phyloP scores from a whole-genome alignment of 75 land plant genomes.

The Picea glauca region DNA sequence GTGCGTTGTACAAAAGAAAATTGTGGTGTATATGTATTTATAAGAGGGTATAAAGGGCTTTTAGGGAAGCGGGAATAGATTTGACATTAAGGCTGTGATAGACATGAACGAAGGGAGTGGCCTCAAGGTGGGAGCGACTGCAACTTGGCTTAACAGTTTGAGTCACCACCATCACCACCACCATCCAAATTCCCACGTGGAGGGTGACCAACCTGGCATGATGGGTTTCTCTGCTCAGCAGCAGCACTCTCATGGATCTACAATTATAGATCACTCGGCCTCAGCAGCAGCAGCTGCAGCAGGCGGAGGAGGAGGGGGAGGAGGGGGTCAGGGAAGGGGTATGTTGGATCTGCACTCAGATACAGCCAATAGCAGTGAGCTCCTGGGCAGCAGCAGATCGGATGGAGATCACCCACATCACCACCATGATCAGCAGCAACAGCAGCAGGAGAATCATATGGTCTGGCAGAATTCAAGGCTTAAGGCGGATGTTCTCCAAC shows the following conservation, averaged over 20 bases:
- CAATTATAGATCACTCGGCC: slow-evolving; percentile 10
- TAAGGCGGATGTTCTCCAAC: slow-evolving; percentile 77
- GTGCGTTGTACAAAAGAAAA: not conserved
- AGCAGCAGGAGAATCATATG: slow-evolving; percentile 14
- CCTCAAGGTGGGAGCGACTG: slow-evolving; percentile 12
- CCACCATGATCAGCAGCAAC: slow-evolving; percentile 10
- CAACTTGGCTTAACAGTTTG: slow-evolving; percentile 9
- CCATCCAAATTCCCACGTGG: slow-evolving; percentile 11
- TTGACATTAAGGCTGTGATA: slow-evolving; percentile 5
- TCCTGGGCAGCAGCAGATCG: slow-evolving; percentile 12
- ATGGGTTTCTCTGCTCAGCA: slow-evolving; percentile 7
- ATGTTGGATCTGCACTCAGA: slow-evolving; percentile 24
- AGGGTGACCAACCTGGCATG: slow-evolving; percentile 8
- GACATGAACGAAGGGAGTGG: slow-evolving; percentile 13
- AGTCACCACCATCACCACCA: slow-evolving; percentile 12
- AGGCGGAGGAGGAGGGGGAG: not conserved
- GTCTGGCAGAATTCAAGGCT: slow-evolving; percentile 58
- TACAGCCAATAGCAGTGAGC: slow-evolving; percentile 26
- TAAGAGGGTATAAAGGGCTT: not conserved
- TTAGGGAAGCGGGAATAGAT: not conserved
- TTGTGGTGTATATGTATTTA: not conserved
- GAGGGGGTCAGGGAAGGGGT: slow-evolving; percentile 17
- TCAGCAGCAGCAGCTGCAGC: not conserved
- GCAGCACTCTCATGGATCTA: slow-evolving; percentile 10
- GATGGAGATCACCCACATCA: slow-evolving; percentile 17